Conservation (phyloP, 129 eudicot species). For the Saussurea involucrata region DNA sequence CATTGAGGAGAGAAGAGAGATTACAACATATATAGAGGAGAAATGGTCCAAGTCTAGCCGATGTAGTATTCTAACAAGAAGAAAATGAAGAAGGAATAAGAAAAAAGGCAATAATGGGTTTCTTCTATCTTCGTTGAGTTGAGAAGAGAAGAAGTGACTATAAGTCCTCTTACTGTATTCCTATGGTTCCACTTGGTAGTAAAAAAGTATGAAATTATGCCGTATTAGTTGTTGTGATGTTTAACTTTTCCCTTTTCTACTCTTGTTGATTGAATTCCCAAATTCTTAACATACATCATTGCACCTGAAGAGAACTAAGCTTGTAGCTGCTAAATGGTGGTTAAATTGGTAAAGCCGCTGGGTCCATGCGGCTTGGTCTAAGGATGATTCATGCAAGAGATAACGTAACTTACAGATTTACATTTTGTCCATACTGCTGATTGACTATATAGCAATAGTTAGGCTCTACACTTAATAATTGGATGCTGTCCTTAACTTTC, state of each 20-base stretch:
- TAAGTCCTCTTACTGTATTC: not conserved
- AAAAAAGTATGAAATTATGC: not conserved
- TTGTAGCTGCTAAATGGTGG: not conserved
- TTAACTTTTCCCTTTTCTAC: not conserved
- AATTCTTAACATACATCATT: not conserved
- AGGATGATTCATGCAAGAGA: not conserved
- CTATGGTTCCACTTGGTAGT: not conserved
- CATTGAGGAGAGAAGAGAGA: not conserved
- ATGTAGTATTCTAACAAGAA: not conserved
- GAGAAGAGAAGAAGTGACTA: not conserved
- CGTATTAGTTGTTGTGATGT: not conserved
- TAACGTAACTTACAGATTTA: not conserved
- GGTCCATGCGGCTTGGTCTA: not conserved
- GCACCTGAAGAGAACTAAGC: not conserved
- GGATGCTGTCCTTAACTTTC: not conserved
- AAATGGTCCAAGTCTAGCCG: not conserved
- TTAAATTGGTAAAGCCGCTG: not conserved
- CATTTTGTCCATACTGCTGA: not conserved
- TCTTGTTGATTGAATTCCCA: not conserved
- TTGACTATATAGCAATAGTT: not conserved
- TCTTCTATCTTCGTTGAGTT: not conserved
- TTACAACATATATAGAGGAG: not conserved
- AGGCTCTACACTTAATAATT: not conserved
- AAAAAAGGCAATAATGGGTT: not conserved
- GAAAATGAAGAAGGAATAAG: not conserved